These are phyloP conservation scores for Moesziomyces aphidis DNA, from an alignment of 1,284 basidiomycete genomes.

Conservation along the genomic window DNA sequence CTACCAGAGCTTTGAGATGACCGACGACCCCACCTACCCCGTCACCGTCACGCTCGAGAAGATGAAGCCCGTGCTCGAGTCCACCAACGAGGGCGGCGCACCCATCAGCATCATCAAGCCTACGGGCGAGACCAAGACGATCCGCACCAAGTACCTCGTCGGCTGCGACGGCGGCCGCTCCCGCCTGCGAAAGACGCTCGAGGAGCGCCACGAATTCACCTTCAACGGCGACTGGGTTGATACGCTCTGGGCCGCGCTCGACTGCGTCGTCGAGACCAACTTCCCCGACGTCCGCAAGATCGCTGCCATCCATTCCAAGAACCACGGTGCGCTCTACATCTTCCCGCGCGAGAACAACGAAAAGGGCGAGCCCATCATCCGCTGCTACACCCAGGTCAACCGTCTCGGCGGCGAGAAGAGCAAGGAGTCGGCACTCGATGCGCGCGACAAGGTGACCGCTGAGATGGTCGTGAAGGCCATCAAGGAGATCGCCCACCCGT, in stretches of 20 bases:
- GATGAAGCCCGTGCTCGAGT: constrained; percentile 57
- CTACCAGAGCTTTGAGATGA: constrained; percentile 58
- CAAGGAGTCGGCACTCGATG: constrained; percentile 54
- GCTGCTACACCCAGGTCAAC: constrained; percentile 68
- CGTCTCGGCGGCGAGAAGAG: constrained; percentile 58
- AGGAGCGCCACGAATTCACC: constrained; percentile 51
- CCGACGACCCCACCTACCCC: constrained; percentile 43
- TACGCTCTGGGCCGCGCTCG: constrained; percentile 64
- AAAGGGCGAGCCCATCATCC: constrained; percentile 66
- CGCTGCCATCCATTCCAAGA: constrained; percentile 63
- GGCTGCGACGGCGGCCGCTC: constrained; percentile 68
- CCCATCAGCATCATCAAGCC: constrained; percentile 58
- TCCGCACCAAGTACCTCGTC: constrained; percentile 69
- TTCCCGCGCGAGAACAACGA: constrained; percentile 68
- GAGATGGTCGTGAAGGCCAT: constrained; percentile 68
- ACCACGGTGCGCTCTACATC: constrained; percentile 67
- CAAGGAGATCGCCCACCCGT: constrained; percentile 69
- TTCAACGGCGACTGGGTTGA: constrained; percentile 64
- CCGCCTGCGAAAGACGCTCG: constrained; percentile 65
- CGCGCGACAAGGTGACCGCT: constrained; percentile 64
- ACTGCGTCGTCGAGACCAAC: constrained; percentile 65
- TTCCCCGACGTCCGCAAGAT: constrained; percentile 65
- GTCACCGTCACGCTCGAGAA: constrained; percentile 61
- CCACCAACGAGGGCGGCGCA: constrained; percentile 54
- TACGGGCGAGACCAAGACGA: constrained; percentile 60